phyloP scores from a whole-genome alignment of 2,329 filamentous ascomycete genomes.

The Fusarium stilboides region DNA sequence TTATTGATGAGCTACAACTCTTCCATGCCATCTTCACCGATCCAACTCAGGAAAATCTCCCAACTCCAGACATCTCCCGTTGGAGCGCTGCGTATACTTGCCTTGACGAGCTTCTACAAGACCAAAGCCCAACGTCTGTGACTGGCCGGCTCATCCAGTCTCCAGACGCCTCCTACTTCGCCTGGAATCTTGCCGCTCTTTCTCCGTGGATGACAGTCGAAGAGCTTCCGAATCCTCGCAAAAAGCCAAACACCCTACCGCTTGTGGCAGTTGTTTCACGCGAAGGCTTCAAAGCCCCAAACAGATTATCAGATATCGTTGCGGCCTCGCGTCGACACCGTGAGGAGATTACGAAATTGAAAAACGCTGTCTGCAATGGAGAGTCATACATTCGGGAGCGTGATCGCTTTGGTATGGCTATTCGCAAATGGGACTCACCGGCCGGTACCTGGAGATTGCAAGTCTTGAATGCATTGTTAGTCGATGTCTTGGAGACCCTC shows the following conservation, averaged over 20 bases:
- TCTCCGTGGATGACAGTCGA: conserved; percentile 77
- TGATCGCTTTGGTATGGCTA: conserved; percentile 80
- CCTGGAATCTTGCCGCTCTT: conserved; percentile 83
- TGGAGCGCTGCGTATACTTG: conserved; percentile 77
- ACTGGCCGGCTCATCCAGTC: conserved; percentile 72
- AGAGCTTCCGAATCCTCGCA: conserved; percentile 59
- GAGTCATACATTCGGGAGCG: conserved; percentile 65
- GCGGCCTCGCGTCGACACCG: conserved; percentile 75
- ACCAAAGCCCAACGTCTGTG: conserved; percentile 63
- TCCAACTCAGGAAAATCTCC: conserved; percentile 68
- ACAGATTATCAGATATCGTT: conserved; percentile 80
- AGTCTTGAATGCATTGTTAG: conserved; percentile 76
- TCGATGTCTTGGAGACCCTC: conserved; percentile 68
- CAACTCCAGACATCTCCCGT: conserved; percentile 69
- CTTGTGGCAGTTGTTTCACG: conserved; percentile 69
- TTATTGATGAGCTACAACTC: conserved; percentile 77
- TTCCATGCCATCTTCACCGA: conserved; percentile 83
- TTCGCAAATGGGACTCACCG: conserved; percentile 77
- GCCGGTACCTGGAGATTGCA: conserved; percentile 79
- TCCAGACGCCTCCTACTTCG: conserved; percentile 76
- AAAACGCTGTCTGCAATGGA: conserved; percentile 66
- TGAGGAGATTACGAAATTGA: conserved; percentile 73
- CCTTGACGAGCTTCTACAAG: conserved; percentile 66
- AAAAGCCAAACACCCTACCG: conserved; percentile 68
- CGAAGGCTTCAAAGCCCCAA: conserved; percentile 85